These are phyloP conservation scores for Xylariaceae sp. DNA, from an alignment of 2,329 filamentous ascomycete species.

Conservation along the genomic window DNA sequence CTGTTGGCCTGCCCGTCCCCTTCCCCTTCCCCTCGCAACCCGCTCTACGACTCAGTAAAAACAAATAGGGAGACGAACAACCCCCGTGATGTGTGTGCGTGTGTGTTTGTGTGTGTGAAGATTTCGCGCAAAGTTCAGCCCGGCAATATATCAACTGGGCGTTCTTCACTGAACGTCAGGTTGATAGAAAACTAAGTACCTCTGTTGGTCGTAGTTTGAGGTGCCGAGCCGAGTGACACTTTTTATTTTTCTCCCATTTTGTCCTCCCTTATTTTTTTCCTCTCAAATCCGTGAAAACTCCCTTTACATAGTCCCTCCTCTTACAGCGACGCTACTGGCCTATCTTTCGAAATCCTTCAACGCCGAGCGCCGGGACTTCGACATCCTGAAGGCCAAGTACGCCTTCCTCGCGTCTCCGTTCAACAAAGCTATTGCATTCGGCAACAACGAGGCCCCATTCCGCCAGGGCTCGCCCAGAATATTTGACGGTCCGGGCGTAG, in stretches of 20 bases:
- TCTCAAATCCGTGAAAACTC: not conserved
- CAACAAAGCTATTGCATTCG: constrained; percentile 78
- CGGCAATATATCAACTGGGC: no score
- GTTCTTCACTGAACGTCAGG: no score
- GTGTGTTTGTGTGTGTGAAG: no score
- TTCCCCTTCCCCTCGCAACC: no score
- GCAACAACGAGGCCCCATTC: constrained; percentile 72
- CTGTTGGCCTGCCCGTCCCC: not conserved
- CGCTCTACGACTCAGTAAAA: no score
- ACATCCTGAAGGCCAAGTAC: constrained; percentile 61
- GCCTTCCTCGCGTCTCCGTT: constrained; percentile 68
- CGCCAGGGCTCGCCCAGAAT: constrained; percentile 67
- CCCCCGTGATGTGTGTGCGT: no score
- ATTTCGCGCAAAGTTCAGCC: no score
- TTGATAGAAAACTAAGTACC: no score
- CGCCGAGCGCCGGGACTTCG: constrained; percentile 61
- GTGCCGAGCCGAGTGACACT: not conserved
- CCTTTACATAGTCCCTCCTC: not conserved
- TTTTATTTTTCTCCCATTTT: not conserved
- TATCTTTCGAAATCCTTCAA: constrained; percentile 53
- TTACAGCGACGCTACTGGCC: constrained; percentile 10
- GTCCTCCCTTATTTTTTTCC: not conserved
- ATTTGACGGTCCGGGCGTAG: constrained; percentile 47
- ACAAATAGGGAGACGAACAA: no score
- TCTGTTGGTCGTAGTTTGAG: no score